Evolutionary conservation across 225 moss, liverwort and hornwort genomes (phyloP).

Genomic region (Antitrichia curtipendula): DNA sequence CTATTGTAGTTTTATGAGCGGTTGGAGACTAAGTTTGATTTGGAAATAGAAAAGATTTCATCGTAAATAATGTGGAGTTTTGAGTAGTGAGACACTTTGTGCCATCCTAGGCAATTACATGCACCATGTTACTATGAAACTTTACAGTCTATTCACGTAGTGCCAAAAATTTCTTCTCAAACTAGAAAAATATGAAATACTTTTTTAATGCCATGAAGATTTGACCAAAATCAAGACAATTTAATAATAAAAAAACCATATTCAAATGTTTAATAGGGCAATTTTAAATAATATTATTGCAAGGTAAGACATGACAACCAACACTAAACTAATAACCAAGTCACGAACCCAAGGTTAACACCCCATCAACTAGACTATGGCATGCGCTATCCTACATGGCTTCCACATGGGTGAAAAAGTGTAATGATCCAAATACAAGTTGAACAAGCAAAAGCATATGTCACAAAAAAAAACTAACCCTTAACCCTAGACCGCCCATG

Average conservation of each 20-base stretch:
- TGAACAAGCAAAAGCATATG: not conserved
- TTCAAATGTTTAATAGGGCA: not conserved
- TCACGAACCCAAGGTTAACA: not conserved
- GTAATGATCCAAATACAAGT: not conserved
- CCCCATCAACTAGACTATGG: not conserved
- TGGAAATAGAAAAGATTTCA: not conserved
- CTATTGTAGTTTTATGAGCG: fast-evolving
- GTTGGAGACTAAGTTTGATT: not conserved
- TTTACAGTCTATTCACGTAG: not conserved
- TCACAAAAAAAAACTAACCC: not conserved
- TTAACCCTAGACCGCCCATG: no score
- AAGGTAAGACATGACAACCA: not conserved
- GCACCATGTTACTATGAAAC: not conserved
- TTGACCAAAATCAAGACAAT: not conserved
- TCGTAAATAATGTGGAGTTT: no score
- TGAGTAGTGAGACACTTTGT: no score
- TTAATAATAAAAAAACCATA: not conserved
- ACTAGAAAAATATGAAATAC: not conserved
- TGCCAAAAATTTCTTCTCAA: not conserved
- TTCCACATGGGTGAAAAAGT: not conserved
- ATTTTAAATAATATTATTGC: not conserved
- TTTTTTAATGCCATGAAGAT: no score
- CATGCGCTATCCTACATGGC: fast-evolving
- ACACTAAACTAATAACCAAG: not conserved
- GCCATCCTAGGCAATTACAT: not conserved